Conservation (phyloP, 2,329 filamentous ascomycete species). For the Microdochium bolleyi region DNA sequence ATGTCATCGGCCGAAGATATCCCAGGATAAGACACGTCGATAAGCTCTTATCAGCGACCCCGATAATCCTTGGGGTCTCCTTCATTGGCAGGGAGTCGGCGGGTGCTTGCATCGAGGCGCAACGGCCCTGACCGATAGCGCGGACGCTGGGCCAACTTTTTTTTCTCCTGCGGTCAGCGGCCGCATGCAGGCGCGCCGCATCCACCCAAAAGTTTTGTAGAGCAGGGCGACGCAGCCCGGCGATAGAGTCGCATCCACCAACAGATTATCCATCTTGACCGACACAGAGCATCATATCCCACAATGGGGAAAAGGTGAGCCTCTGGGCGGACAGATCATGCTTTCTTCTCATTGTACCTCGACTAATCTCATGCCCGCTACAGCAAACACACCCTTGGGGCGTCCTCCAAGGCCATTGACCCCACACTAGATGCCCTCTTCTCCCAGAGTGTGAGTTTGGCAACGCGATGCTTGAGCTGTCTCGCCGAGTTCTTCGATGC, state of each 20-base stretch:
- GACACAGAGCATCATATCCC: neutral
- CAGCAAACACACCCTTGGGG: constrained; percentile 31
- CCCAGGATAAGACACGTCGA: neutral
- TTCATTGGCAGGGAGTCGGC: too few relatives aligned
- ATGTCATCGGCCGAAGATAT: neutral
- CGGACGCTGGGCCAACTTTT: neutral
- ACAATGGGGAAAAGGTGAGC: constrained; percentile 2
- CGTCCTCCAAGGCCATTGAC: constrained; percentile 52
- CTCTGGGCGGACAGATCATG: constrained; percentile 17
- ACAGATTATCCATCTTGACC: neutral
- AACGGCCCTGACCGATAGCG: too few relatives aligned
- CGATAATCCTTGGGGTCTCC: too few relatives aligned
- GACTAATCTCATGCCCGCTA: constrained; percentile 1
- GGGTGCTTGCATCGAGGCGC: too few relatives aligned
- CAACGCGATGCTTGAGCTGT: constrained; percentile 6
- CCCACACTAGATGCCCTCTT: constrained; percentile 64
- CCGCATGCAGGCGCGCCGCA: neutral
- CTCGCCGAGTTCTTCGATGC: constrained; percentile 4
- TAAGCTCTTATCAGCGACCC: neutral
- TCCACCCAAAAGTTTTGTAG: constrained; percentile 1
- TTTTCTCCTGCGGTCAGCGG: neutral
- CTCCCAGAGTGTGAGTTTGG: constrained; percentile 57
- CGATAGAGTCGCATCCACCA: neutral
- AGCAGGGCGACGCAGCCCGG: neutral
- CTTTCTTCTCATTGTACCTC: constrained; percentile 1